Conservation (phyloP, 208 protist genomes). For the Trypanosoma melophagium region DNA sequence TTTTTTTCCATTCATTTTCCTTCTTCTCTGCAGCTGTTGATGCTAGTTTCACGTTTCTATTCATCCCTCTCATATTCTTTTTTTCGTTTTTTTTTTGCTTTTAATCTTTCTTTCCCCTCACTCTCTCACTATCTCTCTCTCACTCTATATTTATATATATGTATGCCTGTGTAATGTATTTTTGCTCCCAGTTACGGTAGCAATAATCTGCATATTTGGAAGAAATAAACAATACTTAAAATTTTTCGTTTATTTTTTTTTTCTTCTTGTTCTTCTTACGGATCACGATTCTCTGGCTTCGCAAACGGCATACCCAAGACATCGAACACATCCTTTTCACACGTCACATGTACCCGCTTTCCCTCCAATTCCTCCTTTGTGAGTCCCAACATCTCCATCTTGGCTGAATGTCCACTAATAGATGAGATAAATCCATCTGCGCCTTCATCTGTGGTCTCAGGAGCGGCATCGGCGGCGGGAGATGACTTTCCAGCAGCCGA, state of each 20-base stretch:
- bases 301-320: slow-evolving; percentile 84
- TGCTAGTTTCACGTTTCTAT: too few relatives aligned
- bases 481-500: slow-evolving; percentile 27
- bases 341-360: slow-evolving; percentile 76
- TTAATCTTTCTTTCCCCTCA: too few relatives aligned
- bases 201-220: too few relatives aligned
- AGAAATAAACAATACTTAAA: too few relatives aligned
- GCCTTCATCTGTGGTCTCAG: slow-evolving; percentile 11
- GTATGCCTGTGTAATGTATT: too few relatives aligned
- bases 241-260: slow-evolving; percentile 6
- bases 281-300: slow-evolving; percentile 85
- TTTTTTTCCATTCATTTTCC: too few relatives aligned
- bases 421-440: slow-evolving; percentile 18
- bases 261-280: slow-evolving; percentile 36
- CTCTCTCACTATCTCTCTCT: too few relatives aligned
- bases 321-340: slow-evolving; percentile 87
- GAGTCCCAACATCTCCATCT: slow-evolving; percentile 70
- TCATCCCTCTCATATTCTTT: too few relatives aligned
- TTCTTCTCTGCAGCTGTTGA: too few relatives aligned
- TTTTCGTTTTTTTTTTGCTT: too few relatives aligned
- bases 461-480: neutral
- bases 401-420: slow-evolving; percentile 35
- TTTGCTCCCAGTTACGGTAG: too few relatives aligned
- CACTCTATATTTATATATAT: too few relatives aligned
- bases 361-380: slow-evolving; percentile 82